These are phyloP conservation scores for Aspergillus sparsus DNA, from an alignment of 495 filamentous ascomycete species.

Conservation along the genomic window DNA sequence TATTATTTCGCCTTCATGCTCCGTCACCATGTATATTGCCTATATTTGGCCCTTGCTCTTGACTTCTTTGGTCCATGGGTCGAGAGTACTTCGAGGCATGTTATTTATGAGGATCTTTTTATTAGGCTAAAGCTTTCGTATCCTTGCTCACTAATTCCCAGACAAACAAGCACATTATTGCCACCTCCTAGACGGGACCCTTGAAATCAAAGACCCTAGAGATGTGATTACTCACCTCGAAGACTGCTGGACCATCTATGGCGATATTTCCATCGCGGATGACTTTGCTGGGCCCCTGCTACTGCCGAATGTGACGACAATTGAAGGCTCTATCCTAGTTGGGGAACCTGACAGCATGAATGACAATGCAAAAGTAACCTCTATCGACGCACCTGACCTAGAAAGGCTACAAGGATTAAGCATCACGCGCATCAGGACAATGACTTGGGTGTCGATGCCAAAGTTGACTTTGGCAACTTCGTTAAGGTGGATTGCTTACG, in stretches of 20 bases:
- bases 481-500: not conserved
- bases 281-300: not conserved
- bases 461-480: not conserved
- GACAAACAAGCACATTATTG: too few relatives aligned
- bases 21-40: too few relatives aligned
- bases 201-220: not conserved
- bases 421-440: not conserved
- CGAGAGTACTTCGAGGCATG: too few relatives aligned
- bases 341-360: not conserved
- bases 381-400: not conserved
- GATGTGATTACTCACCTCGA: not conserved
- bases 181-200: too few relatives aligned
- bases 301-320: not conserved
- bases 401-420: not conserved
- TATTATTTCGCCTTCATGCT: too few relatives aligned
- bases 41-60: too few relatives aligned
- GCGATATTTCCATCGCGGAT: not conserved
- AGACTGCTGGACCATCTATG: not conserved
- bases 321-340: not conserved
- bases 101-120: too few relatives aligned
- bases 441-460: not conserved
- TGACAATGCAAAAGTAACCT: not conserved
- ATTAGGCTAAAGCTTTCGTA: too few relatives aligned
- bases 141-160: too few relatives aligned
- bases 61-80: too few relatives aligned